These are phyloP conservation scores for Arachnomyces sp. DNA, from an alignment of 2,329 filamentous ascomycete species.

Conservation along the genomic window DNA sequence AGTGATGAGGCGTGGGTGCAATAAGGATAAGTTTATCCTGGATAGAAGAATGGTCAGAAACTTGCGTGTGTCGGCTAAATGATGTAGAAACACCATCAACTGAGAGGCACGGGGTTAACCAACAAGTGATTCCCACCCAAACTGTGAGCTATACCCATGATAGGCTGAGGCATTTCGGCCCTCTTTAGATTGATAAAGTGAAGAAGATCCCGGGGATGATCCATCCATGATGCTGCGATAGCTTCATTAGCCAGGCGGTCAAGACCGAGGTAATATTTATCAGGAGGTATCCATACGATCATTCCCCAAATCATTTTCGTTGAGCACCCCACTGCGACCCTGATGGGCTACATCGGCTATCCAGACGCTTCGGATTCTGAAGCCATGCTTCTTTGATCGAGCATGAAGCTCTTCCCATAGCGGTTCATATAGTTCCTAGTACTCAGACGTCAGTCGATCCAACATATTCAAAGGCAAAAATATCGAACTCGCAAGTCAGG, in stretches of 20 bases:
- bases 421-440: slow-evolving; percentile 76
- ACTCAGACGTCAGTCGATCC: background rate
- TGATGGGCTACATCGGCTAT: slow-evolving; percentile 73
- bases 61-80: background rate
- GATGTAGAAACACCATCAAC: background rate
- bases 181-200: slow-evolving; percentile 37
- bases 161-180: slow-evolving; percentile 41
- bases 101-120: background rate
- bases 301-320: slow-evolving; percentile 63
- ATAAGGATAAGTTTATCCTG: slow-evolving; percentile 52
- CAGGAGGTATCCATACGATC: slow-evolving; percentile 63
- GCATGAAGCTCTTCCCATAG: slow-evolving; percentile 68
- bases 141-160: slow-evolving; percentile 80
- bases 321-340: slow-evolving; percentile 63
- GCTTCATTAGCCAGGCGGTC: slow-evolving; percentile 12
- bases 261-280: slow-evolving; percentile 52
- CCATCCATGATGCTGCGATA: slow-evolving; percentile 50
- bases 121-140: slow-evolving; percentile 62
- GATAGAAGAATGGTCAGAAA: slow-evolving; percentile 1
- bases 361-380: slow-evolving; percentile 68
- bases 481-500: no score
- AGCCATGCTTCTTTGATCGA: slow-evolving; percentile 43
- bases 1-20: slow-evolving; percentile 68
- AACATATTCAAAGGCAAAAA: background rate
- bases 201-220: slow-evolving; percentile 69